These are phyloP conservation scores for Simplicillium aogashimaense DNA, from an alignment of 2,329 filamentous ascomycete species.

Conservation along the genomic window DNA sequence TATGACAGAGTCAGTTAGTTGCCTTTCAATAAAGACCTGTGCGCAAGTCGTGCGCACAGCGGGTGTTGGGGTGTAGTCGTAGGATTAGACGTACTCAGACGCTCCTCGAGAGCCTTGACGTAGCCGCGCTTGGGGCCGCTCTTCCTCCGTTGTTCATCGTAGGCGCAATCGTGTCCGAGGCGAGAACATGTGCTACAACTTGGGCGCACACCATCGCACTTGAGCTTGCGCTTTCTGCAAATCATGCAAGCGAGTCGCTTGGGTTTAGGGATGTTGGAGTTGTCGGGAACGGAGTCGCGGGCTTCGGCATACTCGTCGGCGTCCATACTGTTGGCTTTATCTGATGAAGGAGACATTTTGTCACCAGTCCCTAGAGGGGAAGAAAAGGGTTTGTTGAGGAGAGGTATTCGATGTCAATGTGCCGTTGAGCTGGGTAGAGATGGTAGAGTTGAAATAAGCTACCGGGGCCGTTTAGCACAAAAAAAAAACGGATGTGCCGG, in stretches of 20 bases:
- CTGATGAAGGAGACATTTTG: conserved; percentile 26
- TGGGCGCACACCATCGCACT: conserved; percentile 76
- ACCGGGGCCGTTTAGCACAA: too few species aligned
- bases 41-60: conserved; percentile 8
- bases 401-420: neutral
- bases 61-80: neutral
- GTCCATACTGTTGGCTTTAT: conserved; percentile 23
- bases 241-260: conserved; percentile 94
- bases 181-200: conserved; percentile 82
- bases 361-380: neutral
- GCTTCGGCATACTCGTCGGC: conserved; percentile 22
- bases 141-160: conserved; percentile 88
- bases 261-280: conserved; percentile 58
- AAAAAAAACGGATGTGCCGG: too few species aligned
- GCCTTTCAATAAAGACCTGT: conserved; percentile 1
- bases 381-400: neutral
- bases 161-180: conserved; percentile 78
- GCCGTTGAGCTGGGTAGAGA: too few species aligned
- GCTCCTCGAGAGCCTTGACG: conserved; percentile 86
- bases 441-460: too few species aligned
- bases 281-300: conserved; percentile 35
- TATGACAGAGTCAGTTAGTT: conserved; percentile 21
- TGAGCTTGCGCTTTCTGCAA: conserved; percentile 84
- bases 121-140: conserved; percentile 91
- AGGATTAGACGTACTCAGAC: conserved; percentile 59